Evolutionary conservation across 2,329 filamentous ascomycete species (phyloP).

Genomic region (Hypoxylon sp.): DNA sequence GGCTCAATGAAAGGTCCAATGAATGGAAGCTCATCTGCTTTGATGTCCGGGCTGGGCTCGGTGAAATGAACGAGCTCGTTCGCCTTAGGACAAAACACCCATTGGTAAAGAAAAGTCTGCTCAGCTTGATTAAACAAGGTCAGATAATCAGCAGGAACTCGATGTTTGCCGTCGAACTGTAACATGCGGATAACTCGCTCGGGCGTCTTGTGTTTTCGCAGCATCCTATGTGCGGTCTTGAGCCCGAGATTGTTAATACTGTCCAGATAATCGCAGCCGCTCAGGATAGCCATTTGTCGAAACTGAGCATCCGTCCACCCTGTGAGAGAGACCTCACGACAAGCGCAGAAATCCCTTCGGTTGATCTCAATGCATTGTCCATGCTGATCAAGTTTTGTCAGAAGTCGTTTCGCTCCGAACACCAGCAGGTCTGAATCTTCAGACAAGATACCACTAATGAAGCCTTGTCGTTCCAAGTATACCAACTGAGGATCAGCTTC

Average conservation of each 20-base stretch:
- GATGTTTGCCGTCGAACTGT: constrained; percentile 89
- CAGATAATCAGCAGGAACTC: constrained; percentile 85
- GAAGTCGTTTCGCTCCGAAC: constrained; percentile 89
- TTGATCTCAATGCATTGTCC: constrained; percentile 95
- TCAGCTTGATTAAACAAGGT: constrained; percentile 88
- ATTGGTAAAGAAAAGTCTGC: constrained; percentile 92
- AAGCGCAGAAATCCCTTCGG: constrained; percentile 88
- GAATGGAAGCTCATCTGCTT: constrained; percentile 80
- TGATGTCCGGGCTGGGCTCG: constrained; percentile 72
- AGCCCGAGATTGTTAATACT: constrained; percentile 88
- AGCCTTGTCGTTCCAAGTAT: constrained; percentile 88
- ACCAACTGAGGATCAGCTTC: constrained; percentile 98
- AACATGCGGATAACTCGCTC: constrained; percentile 86
- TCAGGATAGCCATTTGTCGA: constrained; percentile 94
- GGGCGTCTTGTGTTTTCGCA: constrained; percentile 90
- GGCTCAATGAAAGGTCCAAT: constrained; percentile 82
- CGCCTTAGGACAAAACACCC: constrained; percentile 87
- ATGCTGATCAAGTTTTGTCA: constrained; percentile 95
- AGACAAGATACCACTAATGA: constrained; percentile 89
- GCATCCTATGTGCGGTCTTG: constrained; percentile 91
- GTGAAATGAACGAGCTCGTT: constrained; percentile 83
- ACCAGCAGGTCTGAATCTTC: constrained; percentile 97
- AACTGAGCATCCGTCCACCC: constrained; percentile 96
- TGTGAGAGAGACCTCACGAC: constrained; percentile 87
- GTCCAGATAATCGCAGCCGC: constrained; percentile 94